Evolutionary conservation across 352 stramenopile genomes (phyloP), one percentile per base, ranked within the genome.

Genomic region (Pythium phragmitis): DNA sequence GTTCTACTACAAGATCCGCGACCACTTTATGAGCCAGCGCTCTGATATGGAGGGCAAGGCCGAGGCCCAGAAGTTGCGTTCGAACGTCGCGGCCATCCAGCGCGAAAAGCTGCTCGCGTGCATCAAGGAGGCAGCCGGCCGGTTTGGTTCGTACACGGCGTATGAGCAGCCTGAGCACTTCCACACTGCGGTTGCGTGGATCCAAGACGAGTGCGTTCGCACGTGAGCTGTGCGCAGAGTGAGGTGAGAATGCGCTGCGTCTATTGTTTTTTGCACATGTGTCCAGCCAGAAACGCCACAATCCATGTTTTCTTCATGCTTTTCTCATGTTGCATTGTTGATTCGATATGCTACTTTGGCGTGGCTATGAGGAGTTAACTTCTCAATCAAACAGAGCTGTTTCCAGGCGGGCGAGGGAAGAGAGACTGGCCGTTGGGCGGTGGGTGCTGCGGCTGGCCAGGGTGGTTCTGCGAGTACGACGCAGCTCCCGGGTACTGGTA

Each of bases 1-100:
- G 48, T 80, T 83, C 50, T 83, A 79, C 69, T 79, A 75, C 55
- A 68, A 76, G 60, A 80, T 82, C 67, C 76, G 76, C 46, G 70
- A 76, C 54, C 68, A 74, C 47, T 79, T 72, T 55, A 30, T 59
- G 26, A 17, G 36, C 19, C 37, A 69, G 28, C 62, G 58, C 28
- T 58, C 54, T 0, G 30, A 71, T 7, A 26, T 74, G 23, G 51
- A 75, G 21, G 70, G 72, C 3, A 39, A 71, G 17, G 68, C 60
- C 9, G 63, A 67, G 19, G 63, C 63, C 9, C 51, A 58, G 2
- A 62, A 60, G 7, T 48, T 80, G 45, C 70, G 68, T n/a, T 60
- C 70, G 1, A 49, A 62, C 17, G 52, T 66, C 30, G 62, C 48
- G 0, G 33, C 45, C 7, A 66, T 47, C 16, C 14, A 53, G 33